A percentile compares a stretch with the other conserved stretches of the same genome.
phyloP scores from a whole-genome alignment of 176 grass and related monocot species.

The Oryza punctata region DNA sequence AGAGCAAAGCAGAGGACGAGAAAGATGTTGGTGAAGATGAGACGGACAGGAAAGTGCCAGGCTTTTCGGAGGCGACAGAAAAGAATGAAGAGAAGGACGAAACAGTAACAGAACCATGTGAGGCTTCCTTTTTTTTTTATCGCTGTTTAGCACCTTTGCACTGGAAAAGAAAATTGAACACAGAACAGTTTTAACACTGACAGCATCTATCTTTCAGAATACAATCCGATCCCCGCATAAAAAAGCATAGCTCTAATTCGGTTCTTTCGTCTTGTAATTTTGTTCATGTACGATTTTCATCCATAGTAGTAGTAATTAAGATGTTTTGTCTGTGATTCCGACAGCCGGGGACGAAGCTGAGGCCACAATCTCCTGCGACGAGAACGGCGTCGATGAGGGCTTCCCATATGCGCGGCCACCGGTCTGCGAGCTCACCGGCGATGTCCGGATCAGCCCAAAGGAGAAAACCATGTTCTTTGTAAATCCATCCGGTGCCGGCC shows the following conservation, averaged over 20 bases:
- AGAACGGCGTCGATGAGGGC: slow-evolving; percentile 63
- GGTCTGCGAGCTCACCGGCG: slow-evolving; percentile 74
- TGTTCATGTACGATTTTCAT: background rate
- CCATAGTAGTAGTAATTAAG: background rate
- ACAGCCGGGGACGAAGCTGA: background rate
- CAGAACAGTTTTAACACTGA: background rate
- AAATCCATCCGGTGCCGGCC: slow-evolving; percentile 38
- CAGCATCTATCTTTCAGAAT: background rate
- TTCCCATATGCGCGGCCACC: slow-evolving; percentile 73
- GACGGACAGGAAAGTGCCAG: slow-evolving; percentile 7
- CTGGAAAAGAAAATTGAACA: background rate
- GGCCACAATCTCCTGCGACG: slow-evolving; percentile 61
- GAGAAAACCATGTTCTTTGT: slow-evolving; percentile 59
- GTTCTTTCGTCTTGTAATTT: background rate
- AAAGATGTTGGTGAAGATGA: slow-evolving; percentile 5
- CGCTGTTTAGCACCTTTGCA: background rate
- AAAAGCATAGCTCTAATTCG: background rate
- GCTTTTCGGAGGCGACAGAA: slow-evolving; percentile 5
- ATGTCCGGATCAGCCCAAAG: slow-evolving; percentile 59
- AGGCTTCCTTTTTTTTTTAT: background rate
- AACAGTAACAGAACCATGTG: slow-evolving; percentile 19
- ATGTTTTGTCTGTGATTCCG: background rate
- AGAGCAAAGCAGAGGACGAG: background rate
- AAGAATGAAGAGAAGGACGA: background rate
- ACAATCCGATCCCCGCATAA: background rate